These are phyloP conservation scores for Talaromyces adpressus DNA, from an alignment of 495 filamentous ascomycete species.

Conservation along the genomic window DNA sequence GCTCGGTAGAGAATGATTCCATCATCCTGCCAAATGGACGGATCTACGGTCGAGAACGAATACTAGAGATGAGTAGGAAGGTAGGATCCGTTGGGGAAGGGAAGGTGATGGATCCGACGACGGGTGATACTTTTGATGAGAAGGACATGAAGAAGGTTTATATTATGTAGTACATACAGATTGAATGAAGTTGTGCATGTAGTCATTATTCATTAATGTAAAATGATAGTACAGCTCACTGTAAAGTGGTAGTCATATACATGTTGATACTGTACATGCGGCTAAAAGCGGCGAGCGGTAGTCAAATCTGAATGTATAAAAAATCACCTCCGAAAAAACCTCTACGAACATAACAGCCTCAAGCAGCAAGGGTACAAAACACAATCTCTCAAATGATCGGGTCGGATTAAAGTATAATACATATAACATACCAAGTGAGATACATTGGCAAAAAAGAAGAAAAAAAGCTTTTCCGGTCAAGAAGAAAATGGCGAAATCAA, in stretches of 20 bases:
- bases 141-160: conserved; percentile 78
- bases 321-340: not conserved
- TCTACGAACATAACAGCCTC: too few species aligned
- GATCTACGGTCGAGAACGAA: conserved; percentile 70
- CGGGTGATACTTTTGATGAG: conserved; percentile 55
- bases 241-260: not conserved
- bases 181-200: not conserved
- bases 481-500: conserved; percentile 6
- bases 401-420: not conserved
- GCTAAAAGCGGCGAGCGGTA: not conserved
- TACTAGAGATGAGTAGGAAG: conserved; percentile 72
- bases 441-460: not conserved
- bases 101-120: conserved; percentile 76
- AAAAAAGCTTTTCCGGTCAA: not conserved
- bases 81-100: conserved; percentile 37
- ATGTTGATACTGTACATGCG: too few species aligned
- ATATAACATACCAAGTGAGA: not conserved
- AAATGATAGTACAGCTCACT: not conserved
- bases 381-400: too few species aligned
- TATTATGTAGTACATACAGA: conserved; percentile 50
- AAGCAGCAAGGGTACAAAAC: not conserved
- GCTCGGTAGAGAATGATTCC: conserved; percentile 79
- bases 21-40: conserved; percentile 81
- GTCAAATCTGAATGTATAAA: not conserved
- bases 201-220: not conserved